Conservation (phyloP, 345 rosid genomes). For the Linum tenue region DNA sequence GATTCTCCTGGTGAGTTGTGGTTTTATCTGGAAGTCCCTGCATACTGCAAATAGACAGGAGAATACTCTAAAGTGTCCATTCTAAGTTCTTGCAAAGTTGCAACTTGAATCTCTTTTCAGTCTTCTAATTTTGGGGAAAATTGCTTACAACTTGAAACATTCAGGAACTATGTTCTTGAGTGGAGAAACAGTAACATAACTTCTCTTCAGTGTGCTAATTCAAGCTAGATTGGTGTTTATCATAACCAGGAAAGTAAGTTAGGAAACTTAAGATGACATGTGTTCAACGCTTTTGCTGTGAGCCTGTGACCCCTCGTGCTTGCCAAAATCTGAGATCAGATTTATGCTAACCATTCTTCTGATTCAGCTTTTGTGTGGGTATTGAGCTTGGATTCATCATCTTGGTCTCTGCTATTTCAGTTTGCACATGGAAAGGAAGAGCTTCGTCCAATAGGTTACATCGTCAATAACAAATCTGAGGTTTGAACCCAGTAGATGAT, state of each 20-base stretch:
- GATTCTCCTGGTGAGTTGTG: neutral
- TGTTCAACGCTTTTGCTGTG: neutral
- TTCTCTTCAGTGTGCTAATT: too few relatives aligned
- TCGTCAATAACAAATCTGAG: conserved; percentile 30
- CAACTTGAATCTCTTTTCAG: neutral
- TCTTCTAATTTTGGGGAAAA: neutral
- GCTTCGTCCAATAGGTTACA: conserved; percentile 19
- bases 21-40: too few relatives aligned
- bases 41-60: neutral
- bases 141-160: too few relatives aligned
- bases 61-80: neutral
- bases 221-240: neutral
- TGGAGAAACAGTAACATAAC: neutral
- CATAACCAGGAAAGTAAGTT: neutral
- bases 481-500: conserved; percentile 16
- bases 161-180: neutral
- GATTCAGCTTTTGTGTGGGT: neutral
- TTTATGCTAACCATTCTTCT: neutral
- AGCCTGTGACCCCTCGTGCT: neutral
- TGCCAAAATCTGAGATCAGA: neutral
- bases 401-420: conserved; percentile 20
- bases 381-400: neutral
- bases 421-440: conserved; percentile 46
- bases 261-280: neutral
- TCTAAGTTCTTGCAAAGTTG: neutral